Evolutionary conservation across 2,329 filamentous ascomycete genomes (phyloP).

Genomic region (Dothideomycetes sp.): DNA sequence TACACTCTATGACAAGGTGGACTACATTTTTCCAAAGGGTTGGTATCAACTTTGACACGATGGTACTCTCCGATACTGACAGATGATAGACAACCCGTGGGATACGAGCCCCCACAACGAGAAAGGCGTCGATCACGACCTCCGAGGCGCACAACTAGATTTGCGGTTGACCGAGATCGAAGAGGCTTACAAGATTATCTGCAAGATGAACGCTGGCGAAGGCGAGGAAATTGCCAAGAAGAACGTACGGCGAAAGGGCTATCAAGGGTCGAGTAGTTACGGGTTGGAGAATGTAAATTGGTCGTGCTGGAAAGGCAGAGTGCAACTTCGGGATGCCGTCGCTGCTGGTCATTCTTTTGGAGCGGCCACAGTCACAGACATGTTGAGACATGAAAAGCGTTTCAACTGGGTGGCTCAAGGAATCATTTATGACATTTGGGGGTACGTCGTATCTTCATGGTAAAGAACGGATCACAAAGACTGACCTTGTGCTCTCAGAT

Average conservation of each 20-base stretch:
- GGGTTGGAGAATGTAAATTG: slow-evolving; percentile 50
- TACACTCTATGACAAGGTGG: slow-evolving; percentile 22
- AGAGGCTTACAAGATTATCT: slow-evolving; percentile 50
- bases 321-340: slow-evolving; percentile 50
- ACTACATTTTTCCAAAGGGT: slow-evolving; percentile 54
- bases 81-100: slow-evolving; percentile 29
- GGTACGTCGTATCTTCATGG: slow-evolving; percentile 30
- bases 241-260: slow-evolving; percentile 51
- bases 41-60: not conserved
- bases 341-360: slow-evolving; percentile 60
- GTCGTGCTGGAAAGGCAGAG: slow-evolving; percentile 47
- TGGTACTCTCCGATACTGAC: not conserved
- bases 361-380: slow-evolving; percentile 54
- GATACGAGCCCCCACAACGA: slow-evolving; percentile 46
- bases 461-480: not conserved
- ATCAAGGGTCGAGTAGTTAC: slow-evolving; percentile 49
- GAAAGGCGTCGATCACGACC: slow-evolving; percentile 50
- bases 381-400: slow-evolving; percentile 45
- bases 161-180: slow-evolving; percentile 56
- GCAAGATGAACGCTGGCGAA: slow-evolving; percentile 45
- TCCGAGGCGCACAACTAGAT: slow-evolving; percentile 54
- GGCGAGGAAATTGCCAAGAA: slow-evolving; percentile 42
- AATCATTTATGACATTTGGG: slow-evolving; percentile 60
- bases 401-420: slow-evolving; percentile 53
- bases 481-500: slow-evolving; percentile 22